A percentile compares a stretch with the other conserved stretches of the same genome.
phyloP scores from a whole-genome alignment of 2,329 filamentous ascomycete genomes.

The Talaromyces sp. region DNA sequence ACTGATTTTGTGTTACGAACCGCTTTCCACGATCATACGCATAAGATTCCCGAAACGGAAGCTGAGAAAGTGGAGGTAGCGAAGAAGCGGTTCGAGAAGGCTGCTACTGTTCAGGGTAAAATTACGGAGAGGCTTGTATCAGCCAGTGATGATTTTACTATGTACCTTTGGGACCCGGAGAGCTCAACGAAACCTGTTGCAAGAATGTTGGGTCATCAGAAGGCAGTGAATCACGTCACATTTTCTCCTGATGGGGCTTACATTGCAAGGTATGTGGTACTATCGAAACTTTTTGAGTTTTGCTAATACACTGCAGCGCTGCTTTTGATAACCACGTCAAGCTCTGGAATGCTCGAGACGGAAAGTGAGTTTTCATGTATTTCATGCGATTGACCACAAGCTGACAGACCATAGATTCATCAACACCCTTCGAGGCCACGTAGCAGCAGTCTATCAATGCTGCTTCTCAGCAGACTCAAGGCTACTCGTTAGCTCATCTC shows the following conservation, averaged over 20 bases:
- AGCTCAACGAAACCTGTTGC: constrained; percentile 77
- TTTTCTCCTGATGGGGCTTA: constrained; percentile 87
- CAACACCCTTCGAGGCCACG: constrained; percentile 82
- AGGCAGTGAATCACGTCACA: constrained; percentile 91
- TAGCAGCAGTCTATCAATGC: constrained; percentile 86
- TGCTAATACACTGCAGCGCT: constrained; percentile 51
- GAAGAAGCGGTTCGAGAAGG: constrained; percentile 78
- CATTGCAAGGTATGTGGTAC: constrained; percentile 56
- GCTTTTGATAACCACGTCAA: constrained; percentile 95
- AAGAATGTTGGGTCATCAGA: constrained; percentile 90
- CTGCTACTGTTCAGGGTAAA: constrained; percentile 70
- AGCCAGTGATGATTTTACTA: constrained; percentile 91
- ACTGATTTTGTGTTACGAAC: constrained; percentile 88
- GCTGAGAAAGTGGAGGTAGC: constrained; percentile 73
- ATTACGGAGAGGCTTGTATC: constrained; percentile 82
- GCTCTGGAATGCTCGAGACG: constrained; percentile 76
- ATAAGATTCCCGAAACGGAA: constrained; percentile 63
- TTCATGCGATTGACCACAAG: constrained; percentile 6
- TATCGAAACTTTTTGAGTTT: not conserved
- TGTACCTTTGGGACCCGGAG: constrained; percentile 90
- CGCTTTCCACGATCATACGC: constrained; percentile 78
- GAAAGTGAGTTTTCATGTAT: constrained; percentile 43
- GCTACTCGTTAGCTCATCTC: constrained; percentile 80
- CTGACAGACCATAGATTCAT: constrained; percentile 60
- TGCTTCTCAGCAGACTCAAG: constrained; percentile 89